These are phyloP conservation scores for Pythium dissimile DNA, from an alignment of 352 stramenopile species.

Conservation along the genomic window DNA sequence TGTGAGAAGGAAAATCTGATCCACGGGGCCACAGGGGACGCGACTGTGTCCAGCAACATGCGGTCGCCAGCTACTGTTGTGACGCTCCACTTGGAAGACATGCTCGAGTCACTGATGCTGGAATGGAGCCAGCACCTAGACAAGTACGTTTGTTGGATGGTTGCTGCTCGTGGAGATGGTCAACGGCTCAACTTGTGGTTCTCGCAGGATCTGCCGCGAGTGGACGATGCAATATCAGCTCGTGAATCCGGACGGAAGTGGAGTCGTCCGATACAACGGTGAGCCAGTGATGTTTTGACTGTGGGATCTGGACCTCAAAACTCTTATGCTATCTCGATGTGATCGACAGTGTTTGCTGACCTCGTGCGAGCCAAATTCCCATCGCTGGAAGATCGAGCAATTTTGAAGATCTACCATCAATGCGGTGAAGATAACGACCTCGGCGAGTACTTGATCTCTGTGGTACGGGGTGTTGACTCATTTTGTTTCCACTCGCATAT, in stretches of 20 bases:
- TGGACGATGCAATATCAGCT: slow-evolving; percentile 62
- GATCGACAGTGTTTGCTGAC: slow-evolving; percentile 41
- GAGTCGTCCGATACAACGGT: slow-evolving; percentile 61
- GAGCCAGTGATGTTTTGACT: not conserved
- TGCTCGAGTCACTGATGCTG: slow-evolving; percentile 68
- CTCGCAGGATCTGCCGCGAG: slow-evolving; percentile 44
- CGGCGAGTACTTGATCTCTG: slow-evolving; percentile 61
- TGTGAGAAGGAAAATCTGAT: slow-evolving; percentile 26
- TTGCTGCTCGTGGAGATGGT: not conserved
- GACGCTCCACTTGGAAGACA: slow-evolving; percentile 57
- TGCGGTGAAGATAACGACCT: slow-evolving; percentile 82
- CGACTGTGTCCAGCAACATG: slow-evolving; percentile 3
- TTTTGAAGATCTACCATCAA: slow-evolving; percentile 71
- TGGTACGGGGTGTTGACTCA: slow-evolving; percentile 30
- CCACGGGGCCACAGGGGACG: slow-evolving; percentile 18
- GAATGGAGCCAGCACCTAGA: slow-evolving; percentile 67
- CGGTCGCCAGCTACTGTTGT: slow-evolving; percentile 15
- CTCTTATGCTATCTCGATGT: not conserved
- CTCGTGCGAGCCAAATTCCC: slow-evolving; percentile 55
- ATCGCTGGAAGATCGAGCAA: slow-evolving; percentile 37
- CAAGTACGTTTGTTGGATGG: slow-evolving; percentile 27
- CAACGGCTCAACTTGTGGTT: not conserved
- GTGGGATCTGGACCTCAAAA: not conserved
- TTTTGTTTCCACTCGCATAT: slow-evolving; percentile 7
- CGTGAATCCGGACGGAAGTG: slow-evolving; percentile 56